phyloP scores from a whole-genome alignment of 2,329 filamentous ascomycete genomes.

The Trichoderma hamatum region DNA sequence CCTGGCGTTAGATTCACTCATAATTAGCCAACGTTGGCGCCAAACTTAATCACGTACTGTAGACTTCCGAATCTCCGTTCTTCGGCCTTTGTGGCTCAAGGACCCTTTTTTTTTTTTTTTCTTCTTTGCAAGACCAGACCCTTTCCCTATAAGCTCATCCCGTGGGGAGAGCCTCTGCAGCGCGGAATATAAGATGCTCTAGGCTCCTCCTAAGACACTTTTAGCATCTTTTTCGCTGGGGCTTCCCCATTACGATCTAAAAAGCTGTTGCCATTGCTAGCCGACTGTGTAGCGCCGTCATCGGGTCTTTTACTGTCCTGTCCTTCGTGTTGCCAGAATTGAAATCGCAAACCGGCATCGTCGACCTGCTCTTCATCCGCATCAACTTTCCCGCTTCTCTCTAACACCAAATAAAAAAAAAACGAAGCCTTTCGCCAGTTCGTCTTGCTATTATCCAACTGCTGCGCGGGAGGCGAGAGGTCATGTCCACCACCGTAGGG shows the following conservation, averaged over 20 bases:
- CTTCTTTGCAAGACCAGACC: too few relatives aligned
- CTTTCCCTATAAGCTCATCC: not conserved
- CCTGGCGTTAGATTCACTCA: conserved; percentile 3
- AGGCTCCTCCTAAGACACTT: not conserved
- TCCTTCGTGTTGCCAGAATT: not conserved
- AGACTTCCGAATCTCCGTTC: conserved; percentile 14
- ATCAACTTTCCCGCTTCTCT: too few relatives aligned
- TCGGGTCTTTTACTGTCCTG: conserved; percentile 5
- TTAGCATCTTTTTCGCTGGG: not conserved
- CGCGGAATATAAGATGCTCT: not conserved
- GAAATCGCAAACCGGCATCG: not conserved
- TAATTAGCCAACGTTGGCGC: not conserved
- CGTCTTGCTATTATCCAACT: conserved; percentile 8
- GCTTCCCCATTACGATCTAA: not conserved
- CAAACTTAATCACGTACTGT: conserved; percentile 9
- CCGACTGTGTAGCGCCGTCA: conserved; percentile 17
- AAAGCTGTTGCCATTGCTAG: conserved; percentile 21
- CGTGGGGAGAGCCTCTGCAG: not conserved
- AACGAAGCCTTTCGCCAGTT: conserved; percentile 12
- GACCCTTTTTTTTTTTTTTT: not conserved
- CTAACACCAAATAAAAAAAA: not conserved
- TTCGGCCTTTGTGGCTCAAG: conserved; percentile 10
- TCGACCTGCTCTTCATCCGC: not conserved
- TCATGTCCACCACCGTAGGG: conserved; percentile 28
- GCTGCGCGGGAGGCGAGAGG: conserved; percentile 16